These are phyloP conservation scores for Saccharomyces hybrid DNA, from an alignment of 1,139 yeast species.

Conservation along the genomic window DNA sequence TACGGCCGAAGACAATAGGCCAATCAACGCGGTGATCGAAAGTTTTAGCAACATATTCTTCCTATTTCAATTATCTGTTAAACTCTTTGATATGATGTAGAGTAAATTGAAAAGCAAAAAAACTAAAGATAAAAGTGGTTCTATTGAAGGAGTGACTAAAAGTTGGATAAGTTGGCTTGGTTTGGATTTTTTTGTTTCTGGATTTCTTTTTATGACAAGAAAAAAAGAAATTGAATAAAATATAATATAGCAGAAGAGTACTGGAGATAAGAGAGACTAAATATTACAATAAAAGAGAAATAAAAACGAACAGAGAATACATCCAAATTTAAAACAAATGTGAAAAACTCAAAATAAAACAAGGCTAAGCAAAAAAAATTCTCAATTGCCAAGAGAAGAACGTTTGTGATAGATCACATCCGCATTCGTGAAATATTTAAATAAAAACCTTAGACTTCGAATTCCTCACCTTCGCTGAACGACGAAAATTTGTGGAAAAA, in stretches of 20 bases:
- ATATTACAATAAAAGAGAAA: background rate
- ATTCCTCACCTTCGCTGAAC: background rate
- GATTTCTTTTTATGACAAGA: background rate
- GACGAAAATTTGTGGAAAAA: background rate
- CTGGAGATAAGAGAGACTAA: background rate
- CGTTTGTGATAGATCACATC: background rate
- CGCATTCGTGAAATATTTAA: background rate
- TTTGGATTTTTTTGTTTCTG: background rate
- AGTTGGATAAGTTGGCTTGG: slow-evolving; percentile 7
- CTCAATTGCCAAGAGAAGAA: background rate
- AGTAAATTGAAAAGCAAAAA: background rate
- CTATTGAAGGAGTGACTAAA: slow-evolving; percentile 9
- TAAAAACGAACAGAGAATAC: background rate
- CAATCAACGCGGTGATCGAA: background rate
- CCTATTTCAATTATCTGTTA: background rate
- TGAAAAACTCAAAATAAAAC: background rate
- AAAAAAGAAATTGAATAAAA: background rate
- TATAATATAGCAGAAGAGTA: background rate
- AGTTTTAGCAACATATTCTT: slow-evolving; percentile 6
- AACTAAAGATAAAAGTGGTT: background rate
- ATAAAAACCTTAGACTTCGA: background rate
- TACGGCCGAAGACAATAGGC: slow-evolving; percentile 17
- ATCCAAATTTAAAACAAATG: background rate
- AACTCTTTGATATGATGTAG: background rate
- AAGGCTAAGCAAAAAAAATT: background rate